Conservation (phyloP, 2,329 filamentous ascomycete species). For the Penicillium sp. region DNA sequence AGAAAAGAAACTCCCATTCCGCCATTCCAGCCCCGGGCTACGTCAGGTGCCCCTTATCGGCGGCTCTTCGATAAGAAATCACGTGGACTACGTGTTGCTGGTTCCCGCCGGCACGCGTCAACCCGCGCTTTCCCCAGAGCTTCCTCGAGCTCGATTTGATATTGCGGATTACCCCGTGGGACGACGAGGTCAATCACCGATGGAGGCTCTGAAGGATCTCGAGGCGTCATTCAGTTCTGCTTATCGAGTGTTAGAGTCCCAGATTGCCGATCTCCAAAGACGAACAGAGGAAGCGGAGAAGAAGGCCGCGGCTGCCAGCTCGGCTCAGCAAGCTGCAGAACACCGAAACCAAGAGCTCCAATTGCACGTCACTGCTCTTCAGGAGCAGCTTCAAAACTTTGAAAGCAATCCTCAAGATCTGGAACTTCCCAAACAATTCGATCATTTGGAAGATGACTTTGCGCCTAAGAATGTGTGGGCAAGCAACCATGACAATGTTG, state of each 20-base stretch:
- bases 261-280: slow-evolving; percentile 28
- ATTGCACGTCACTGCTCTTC: slow-evolving; percentile 26
- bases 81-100: slow-evolving; percentile 7
- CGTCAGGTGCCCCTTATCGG: slow-evolving; percentile 19
- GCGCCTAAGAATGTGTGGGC: slow-evolving; percentile 29
- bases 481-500: slow-evolving; percentile 11
- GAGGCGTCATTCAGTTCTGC: slow-evolving; percentile 35
- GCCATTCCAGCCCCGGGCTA: background rate
- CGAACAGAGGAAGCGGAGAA: slow-evolving; percentile 28
- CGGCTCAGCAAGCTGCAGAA: slow-evolving; percentile 23
- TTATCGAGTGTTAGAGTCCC: slow-evolving; percentile 28
- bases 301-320: slow-evolving; percentile 21
- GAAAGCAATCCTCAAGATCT: slow-evolving; percentile 17
- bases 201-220: slow-evolving; percentile 36
- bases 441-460: slow-evolving; percentile 31
- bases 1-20: slow-evolving; percentile 4
- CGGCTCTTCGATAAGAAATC: slow-evolving; percentile 17
- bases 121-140: no score
- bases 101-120: no score
- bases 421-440: slow-evolving; percentile 16
- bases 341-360: slow-evolving; percentile 26
- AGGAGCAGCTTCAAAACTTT: slow-evolving; percentile 23
- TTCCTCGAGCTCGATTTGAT: no score
- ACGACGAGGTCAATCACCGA: background rate
- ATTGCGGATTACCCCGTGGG: background rate